phyloP scores from a whole-genome alignment of 106 monocot genomes.

The Amphibolis antarctica region DNA sequence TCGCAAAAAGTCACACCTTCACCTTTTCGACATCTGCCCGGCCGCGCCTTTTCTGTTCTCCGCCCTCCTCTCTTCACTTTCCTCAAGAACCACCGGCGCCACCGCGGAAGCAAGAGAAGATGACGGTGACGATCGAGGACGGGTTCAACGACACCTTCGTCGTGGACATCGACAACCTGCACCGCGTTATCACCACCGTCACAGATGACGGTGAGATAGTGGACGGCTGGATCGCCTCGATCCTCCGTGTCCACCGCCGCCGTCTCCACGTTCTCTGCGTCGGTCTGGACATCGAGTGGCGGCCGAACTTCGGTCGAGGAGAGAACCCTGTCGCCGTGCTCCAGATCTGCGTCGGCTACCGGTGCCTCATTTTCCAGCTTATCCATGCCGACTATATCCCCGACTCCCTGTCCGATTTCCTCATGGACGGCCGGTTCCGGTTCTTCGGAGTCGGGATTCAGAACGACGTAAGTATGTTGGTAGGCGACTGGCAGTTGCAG shows the following conservation, averaged over 20 bases:
- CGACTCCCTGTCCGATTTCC: conserved; percentile 18
- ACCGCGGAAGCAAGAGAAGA: background rate
- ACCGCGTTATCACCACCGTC: conserved; percentile 28
- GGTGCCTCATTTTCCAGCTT: conserved; percentile 53
- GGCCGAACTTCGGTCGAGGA: conserved; percentile 17
- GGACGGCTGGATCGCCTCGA: conserved; percentile 14
- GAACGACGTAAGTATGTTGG: conserved; percentile 27
- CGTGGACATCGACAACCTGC: conserved; percentile 17
- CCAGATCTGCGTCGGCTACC: conserved; percentile 52
- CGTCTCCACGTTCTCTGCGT: conserved; percentile 22
- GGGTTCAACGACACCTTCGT: conserved; percentile 13
- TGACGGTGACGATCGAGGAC: conserved; percentile 3
- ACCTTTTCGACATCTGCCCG: too few relatives aligned
- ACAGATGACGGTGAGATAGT: conserved; percentile 19
- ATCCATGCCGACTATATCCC: conserved; percentile 38
- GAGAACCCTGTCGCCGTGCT: conserved; percentile 42
- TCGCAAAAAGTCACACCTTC: too few relatives aligned
- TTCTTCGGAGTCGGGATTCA: conserved; percentile 52
- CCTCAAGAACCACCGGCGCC: background rate
- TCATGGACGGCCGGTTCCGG: conserved; percentile 21
- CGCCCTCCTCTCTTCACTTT: too few relatives aligned
- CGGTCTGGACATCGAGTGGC: conserved; percentile 59
- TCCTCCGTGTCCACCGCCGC: conserved; percentile 21
- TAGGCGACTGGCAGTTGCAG: conserved; percentile 7
- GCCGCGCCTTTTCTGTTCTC: too few relatives aligned